Evolutionary conservation across 352 stramenopile genomes (phyloP), one percentile per base, ranked within the genome.

Genomic region (Phytophthora kernoviae): DNA sequence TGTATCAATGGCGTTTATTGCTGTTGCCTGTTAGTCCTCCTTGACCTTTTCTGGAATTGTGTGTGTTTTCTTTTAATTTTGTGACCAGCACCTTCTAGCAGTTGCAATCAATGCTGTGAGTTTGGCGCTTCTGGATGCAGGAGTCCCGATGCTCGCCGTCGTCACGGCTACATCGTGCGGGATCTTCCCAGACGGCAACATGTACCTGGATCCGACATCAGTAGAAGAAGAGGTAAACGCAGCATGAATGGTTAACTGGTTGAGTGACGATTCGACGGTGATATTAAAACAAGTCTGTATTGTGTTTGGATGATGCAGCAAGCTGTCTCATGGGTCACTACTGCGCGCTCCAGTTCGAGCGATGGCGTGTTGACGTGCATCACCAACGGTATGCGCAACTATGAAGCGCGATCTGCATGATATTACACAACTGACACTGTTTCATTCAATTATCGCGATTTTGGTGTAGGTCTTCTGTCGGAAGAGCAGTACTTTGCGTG

Each of bases 401-500:
- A n/a, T 39, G 33, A 3, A 33, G 5, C 43, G 6, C 21, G 21
- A 21, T 17, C 4, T 30, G 20, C 24, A 22, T 43, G 20, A 17
- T 15, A 20, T 39, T 20, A 41, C 36, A 47, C 8, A 51, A 27
- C 54, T 55, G 12, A 45, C 40, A 30, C 24, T 24, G 39, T 33
- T 46, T 22, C 37, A 8, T 33, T 27, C 49, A 6, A 43, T 40
- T 9, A 14, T 40, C 33, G 12, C 15, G 15, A 44, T 14, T 51
- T 41, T 53, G 37, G 18, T 62, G 5, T 48, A 89, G 79, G 80
- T 24, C 57, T 91, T 41, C 64, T 93, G 40, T 81, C 76, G 5
- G 83, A 94, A 70, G 82, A 90, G 32, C 79, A 93, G 54, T 94
- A 91, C 54, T 94, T 94, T 68, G 81, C 85, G 22, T 88, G 81